Base-by-base conservation (phyloP, 495 filamentous ascomycete species). In the Cudoniella acicularis region DNA sequence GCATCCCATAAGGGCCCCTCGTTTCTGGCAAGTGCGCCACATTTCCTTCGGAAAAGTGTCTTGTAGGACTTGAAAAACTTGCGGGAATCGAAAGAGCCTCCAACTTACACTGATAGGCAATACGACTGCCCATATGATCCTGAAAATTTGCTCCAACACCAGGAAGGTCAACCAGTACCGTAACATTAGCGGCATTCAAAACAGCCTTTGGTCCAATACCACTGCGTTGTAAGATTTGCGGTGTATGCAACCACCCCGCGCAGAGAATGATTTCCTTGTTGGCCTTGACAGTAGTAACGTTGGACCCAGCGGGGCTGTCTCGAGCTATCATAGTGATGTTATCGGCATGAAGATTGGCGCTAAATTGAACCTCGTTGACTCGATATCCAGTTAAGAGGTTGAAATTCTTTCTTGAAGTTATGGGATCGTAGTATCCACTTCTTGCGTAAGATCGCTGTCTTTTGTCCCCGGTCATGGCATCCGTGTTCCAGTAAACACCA, bases 121-220 rank as follows among this genome's bases (percentile, higher is more conserved):
- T 8, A 40, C 62, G 41, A 18, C 57, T 9, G 26, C 60, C 27
- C 25, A 55, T 36, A 41, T 64, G 62, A 55, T 55, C 52, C 18
- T 55, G 52, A 18, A 91, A 75, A 72, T 91, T 86, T 73, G 90
- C 82, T 57, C 90, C 90, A 1, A 94, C 83, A 69, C 85, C 87
- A 42, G 87, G 85, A 51, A 91, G 78, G 53, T 90, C 81, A 64
- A 83, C 81, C 2, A 90, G 69, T 3, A 90, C 80, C 21, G 79
- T 77, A 59, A 94, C 90, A 16, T 73, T 75, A 54, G 88, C 76
- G 16, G 73, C 70, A 25, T 77, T 63, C 13, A 93, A 83, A 43
- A 92, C 80, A 57, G 79, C 61, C 23, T 72, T 70, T 23, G 81
- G 81, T 16, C 90, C 90, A 30, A 94, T 76, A 27, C 90, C 90